Conservation (phyloP, 2,329 filamentous ascomycete species). For the Sclerotinia minor region DNA sequence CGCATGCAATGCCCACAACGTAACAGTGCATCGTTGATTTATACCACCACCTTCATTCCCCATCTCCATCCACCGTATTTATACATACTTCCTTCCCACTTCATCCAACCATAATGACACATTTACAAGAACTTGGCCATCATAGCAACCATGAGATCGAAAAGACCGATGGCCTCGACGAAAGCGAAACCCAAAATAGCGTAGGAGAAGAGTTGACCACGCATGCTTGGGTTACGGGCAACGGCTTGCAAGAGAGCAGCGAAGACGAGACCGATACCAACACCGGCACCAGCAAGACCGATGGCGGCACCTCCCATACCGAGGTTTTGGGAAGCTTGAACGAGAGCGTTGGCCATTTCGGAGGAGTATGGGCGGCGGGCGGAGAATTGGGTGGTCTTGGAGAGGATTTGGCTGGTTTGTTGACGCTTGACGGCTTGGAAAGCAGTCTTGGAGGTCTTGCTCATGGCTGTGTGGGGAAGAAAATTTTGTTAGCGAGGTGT, state of each 20-base stretch:
- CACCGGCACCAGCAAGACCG: conserved; percentile 89
- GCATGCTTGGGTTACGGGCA: conserved; percentile 91
- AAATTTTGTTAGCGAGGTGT: conserved; percentile 36
- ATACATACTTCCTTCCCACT: conserved; percentile 14
- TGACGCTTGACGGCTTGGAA: conserved; percentile 62
- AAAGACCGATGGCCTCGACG: conserved; percentile 88
- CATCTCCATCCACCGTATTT: conserved; percentile 23
- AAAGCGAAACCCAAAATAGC: conserved; percentile 95
- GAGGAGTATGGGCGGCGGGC: conserved; percentile 71
- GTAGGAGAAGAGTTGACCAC: conserved; percentile 94
- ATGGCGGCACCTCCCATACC: conserved; percentile 89
- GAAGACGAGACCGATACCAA: conserved; percentile 95
- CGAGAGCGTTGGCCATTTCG: conserved; percentile 84
- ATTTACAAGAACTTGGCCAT: conserved; percentile 78
- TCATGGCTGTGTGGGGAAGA: conserved; percentile 43
- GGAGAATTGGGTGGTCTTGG: conserved; percentile 45
- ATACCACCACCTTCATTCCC: conserved; percentile 18
- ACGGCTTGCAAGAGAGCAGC: conserved; percentile 84
- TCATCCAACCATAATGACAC: conserved; percentile 3
- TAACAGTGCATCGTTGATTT: conserved; percentile 18
- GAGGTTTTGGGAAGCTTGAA: conserved; percentile 88
- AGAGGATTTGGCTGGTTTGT: conserved; percentile 65
- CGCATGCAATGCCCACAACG: conserved; percentile 39
- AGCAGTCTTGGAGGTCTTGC: conserved; percentile 30
- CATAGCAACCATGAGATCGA: conserved; percentile 89